Percentiles rank a stretch among this genome's conserved stretches.
These are phyloP conservation scores for Candida hispaniensis DNA, from an alignment of 805 yeast genomes.

Conservation along the genomic window DNA sequence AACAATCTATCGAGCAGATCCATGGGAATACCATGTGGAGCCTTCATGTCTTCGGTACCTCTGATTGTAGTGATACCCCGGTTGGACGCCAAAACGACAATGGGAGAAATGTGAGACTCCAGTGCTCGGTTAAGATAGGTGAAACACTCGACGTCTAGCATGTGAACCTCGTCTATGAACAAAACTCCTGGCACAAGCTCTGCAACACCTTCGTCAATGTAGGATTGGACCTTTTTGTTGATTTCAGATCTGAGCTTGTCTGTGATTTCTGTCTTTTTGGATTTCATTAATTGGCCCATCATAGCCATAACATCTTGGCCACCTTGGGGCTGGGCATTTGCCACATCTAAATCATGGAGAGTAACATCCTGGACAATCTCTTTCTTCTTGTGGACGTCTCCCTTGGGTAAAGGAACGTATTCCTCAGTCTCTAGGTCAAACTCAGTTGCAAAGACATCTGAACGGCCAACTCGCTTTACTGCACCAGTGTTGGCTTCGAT, in stretches of 20 bases:
- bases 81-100: conserved; percentile 91
- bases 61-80: conserved; percentile 86
- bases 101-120: conserved; percentile 85
- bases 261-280: conserved; percentile 92
- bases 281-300: conserved; percentile 96
- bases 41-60: conserved; percentile 71
- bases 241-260: conserved; percentile 91
- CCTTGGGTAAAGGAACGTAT: conserved; percentile 96
- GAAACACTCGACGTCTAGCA: conserved; percentile 95
- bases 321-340: conserved; percentile 92
- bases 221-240: conserved; percentile 88
- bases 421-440: conserved; percentile 98
- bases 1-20: conserved; percentile 86
- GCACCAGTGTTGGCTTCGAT: conserved; percentile 97
- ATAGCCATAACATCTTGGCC: conserved; percentile 92
- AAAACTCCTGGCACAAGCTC: conserved; percentile 96
- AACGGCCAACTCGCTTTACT: conserved; percentile 92
- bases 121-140: conserved; percentile 89
- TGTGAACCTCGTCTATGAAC: conserved; percentile 96
- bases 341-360: conserved; percentile 89
- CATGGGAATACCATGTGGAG: conserved; percentile 96
- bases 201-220: conserved; percentile 97
- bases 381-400: conserved; percentile 96
- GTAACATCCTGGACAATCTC: conserved; percentile 97
- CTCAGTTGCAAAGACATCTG: conserved; percentile 98